phyloP scores from a whole-genome alignment of 208 protist genomes.

The Kentomonas sorsogonicus region DNA sequence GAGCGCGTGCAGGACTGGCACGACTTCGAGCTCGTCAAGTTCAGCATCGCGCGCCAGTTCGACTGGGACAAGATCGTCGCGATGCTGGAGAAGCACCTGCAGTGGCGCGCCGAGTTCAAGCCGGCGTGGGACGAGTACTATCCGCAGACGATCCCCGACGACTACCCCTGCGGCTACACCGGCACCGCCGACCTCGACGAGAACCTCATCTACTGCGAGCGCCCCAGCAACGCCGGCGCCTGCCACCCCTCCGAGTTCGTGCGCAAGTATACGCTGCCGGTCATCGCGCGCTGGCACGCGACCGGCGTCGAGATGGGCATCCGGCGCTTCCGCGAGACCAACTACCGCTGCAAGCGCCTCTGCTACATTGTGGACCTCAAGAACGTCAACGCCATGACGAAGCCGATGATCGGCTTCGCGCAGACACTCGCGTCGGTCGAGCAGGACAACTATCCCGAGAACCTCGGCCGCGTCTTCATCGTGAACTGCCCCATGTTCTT shows the following conservation, averaged over 20 bases:
- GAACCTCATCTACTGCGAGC: constrained; percentile 82
- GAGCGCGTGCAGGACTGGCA: constrained; percentile 57
- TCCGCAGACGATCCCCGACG: constrained; percentile 45
- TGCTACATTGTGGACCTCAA: constrained; percentile 72
- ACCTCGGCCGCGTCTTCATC: constrained; percentile 67
- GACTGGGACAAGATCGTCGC: constrained; percentile 66
- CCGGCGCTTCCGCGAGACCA: constrained; percentile 30
- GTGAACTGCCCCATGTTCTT: constrained; percentile 79
- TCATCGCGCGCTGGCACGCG: constrained; percentile 67
- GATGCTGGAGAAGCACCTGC: constrained; percentile 76
- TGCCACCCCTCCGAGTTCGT: constrained; percentile 64
- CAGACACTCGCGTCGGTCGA: constrained; percentile 65
- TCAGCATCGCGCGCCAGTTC: constrained; percentile 75
- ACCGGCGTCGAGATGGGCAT: constrained; percentile 66
- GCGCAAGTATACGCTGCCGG: constrained; percentile 41
- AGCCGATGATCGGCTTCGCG: constrained; percentile 74
- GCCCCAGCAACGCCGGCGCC: constrained; percentile 56
- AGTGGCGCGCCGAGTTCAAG: constrained; percentile 55
- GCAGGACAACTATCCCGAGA: constrained; percentile 87
- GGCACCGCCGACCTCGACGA: constrained; percentile 63
- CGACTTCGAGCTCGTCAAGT: constrained; percentile 82
- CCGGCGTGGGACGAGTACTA: constrained; percentile 72
- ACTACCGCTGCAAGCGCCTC: constrained; percentile 59
- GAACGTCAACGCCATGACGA: constrained; percentile 55
- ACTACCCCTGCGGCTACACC: constrained; percentile 71